Conservation (phyloP, 202 grass and related monocot species). For the Schoenoplectus tabernaemontani region DNA sequence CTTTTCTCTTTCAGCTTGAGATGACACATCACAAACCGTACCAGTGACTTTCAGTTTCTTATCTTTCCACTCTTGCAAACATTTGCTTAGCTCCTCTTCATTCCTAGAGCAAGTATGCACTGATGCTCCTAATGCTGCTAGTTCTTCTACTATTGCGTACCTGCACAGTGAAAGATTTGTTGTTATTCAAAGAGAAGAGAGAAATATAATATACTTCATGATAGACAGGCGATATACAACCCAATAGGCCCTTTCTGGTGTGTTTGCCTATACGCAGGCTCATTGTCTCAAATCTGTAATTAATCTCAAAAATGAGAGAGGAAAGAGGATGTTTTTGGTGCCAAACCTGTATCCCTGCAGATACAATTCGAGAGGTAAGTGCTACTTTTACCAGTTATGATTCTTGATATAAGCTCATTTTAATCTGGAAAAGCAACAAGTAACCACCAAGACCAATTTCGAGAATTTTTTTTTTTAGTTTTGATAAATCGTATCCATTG, state of each 20-base stretch:
- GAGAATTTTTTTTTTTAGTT: no score
- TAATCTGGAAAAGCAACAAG: not conserved
- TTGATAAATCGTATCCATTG: not conserved
- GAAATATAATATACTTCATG: not conserved
- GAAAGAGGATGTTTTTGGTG: not conserved
- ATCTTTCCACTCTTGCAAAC: not conserved
- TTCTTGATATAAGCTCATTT: not conserved
- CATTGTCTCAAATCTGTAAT: not conserved
- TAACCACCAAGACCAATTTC: not conserved
- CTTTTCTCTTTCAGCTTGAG: slow-evolving; percentile 41
- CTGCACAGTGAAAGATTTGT: not conserved
- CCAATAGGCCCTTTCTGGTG: not conserved
- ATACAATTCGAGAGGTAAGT: no score
- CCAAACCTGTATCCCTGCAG: no score
- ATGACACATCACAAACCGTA: slow-evolving; percentile 59
- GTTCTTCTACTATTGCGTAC: slow-evolving; percentile 45
- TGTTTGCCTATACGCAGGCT: no score
- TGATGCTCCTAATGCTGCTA: slow-evolving; percentile 33
- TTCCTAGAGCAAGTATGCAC: slow-evolving; percentile 47
- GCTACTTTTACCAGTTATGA: no score
- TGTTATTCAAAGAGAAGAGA: not conserved
- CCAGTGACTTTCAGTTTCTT: slow-evolving; percentile 22
- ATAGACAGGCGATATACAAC: not conserved
- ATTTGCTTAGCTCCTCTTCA: slow-evolving; percentile 19
- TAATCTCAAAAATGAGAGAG: not conserved